Evolutionary conservation across 2,329 filamentous ascomycete species (phyloP), one percentile per base, ranked within the genome.

Genomic region (Scedosporium minutisporum): DNA sequence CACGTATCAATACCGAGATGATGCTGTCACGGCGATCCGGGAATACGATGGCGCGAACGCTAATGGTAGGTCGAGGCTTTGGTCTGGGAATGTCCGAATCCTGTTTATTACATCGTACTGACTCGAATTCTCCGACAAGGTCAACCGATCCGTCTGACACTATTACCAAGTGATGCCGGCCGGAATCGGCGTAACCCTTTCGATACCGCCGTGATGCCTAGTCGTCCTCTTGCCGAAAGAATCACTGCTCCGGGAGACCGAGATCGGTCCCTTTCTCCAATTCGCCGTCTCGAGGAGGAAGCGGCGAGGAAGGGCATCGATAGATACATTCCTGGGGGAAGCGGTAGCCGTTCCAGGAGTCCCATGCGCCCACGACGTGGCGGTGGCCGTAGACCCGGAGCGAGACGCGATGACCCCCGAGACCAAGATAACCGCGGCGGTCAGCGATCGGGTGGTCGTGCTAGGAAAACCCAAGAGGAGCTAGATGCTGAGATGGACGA

Each of bases 401-500:
- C 73, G 16, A 75, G 78, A 29, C 74, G 82, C 46, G 80, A 84
- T 33, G 67, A 62, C 5, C 63, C 62, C 25, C 65, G 66, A 21
- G 64, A 69, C 9, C 68, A 71, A 33, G 69, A 65, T 63, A 67
- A 69, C 16, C 63, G 65, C 57, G 77, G 75, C 66, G 76, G 73
- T 14, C 72, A 76, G 27, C 74, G 73, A 23, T 73, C 74, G 23
- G 76, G 79, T 61, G 82, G 82, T 46, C 83, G 90, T 58, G 81
- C 86, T 2, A 88, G 86, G 75, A 96, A 96, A 82, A 96, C 93
- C 0, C 89, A 92, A 67, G 90, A 96, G 69, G 91, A 97, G 72
- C 80, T 97, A 48, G 93, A 97, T 73, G 91, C 90, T n/a, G 93
- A 97, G 76, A 97, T 97, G 93, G 91, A 88, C 33, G 91, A 96